Percentiles rank a stretch among this genome's conserved stretches.
phyloP scores from a whole-genome alignment of 2,329 filamentous ascomycete genomes.

The Cordyceps cateniannulata region DNA sequence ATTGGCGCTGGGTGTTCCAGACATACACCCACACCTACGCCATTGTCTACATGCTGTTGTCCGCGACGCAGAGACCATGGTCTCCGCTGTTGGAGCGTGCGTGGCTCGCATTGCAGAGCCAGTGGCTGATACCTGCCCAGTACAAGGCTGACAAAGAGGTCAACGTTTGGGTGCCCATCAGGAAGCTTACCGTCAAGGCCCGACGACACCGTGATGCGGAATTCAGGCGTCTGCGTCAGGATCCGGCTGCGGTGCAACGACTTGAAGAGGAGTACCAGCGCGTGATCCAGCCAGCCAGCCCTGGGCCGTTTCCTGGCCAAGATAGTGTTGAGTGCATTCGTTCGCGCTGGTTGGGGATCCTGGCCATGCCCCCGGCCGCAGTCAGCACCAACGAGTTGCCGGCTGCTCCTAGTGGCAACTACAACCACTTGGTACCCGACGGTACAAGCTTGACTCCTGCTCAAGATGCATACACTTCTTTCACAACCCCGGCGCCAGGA shows the following conservation, averaged over 20 bases:
- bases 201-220: conserved; percentile 30
- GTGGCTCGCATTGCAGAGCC: conserved; percentile 41
- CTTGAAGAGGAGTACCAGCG: conserved; percentile 25
- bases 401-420: not conserved
- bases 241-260: conserved; percentile 19
- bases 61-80: conserved; percentile 40
- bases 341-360: conserved; percentile 25
- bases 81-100: conserved; percentile 39
- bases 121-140: conserved; percentile 33
- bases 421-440: too few relatives aligned
- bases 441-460: not conserved
- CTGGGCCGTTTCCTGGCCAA: conserved; percentile 21
- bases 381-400: not conserved
- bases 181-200: conserved; percentile 32
- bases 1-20: conserved; percentile 54
- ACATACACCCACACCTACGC: conserved; percentile 55
- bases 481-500: not conserved
- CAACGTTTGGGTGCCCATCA: conserved; percentile 36
- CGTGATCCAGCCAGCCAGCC: conserved; percentile 23
- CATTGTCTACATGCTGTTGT: conserved; percentile 48
- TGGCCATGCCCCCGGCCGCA: conserved; percentile 17
- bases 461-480: not conserved
- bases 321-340: conserved; percentile 21
- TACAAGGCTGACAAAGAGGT: conserved; percentile 21
- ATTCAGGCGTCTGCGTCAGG: conserved; percentile 25